Conservation (phyloP, 768 basidiomycete species). For the Leccinum arenicola region DNA sequence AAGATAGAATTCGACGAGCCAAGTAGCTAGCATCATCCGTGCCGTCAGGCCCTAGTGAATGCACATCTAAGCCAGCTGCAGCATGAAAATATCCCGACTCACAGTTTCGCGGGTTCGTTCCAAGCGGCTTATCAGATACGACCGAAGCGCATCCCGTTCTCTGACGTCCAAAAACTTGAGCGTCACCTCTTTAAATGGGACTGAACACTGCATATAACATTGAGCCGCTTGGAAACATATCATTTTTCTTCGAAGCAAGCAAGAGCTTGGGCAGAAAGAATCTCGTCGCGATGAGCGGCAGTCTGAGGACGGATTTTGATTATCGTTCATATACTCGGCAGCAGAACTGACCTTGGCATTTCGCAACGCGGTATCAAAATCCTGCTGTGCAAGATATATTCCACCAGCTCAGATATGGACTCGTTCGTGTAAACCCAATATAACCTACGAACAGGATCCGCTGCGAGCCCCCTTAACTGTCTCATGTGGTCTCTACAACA, state of each 20-base stretch:
- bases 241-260: conserved; percentile 73
- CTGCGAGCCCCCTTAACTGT: conserved; percentile 69
- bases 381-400: conserved; percentile 73
- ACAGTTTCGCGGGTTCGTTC: conserved; percentile 84
- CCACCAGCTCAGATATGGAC: conserved; percentile 83
- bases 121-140: conserved; percentile 84
- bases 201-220: conserved; percentile 85
- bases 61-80: not conserved
- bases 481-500: conserved; percentile 68
- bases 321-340: not conserved
- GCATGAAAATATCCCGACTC: conserved; percentile 22
- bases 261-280: conserved; percentile 82
- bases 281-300: conserved; percentile 79
- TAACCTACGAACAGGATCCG: conserved; percentile 85
- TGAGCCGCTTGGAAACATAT: conserved; percentile 89
- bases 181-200: conserved; percentile 87
- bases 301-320: conserved; percentile 47
- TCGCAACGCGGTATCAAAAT: conserved; percentile 74
- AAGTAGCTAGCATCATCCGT: conserved; percentile 96
- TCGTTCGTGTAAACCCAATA: conserved; percentile 93
- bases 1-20: conserved; percentile 97
- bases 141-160: conserved; percentile 86
- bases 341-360: conserved; percentile 68
- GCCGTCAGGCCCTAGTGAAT: conserved; percentile 77
- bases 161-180: conserved; percentile 86